A percentile compares a stretch with the other conserved stretches of the same genome.
Conservation (phyloP, 2,329 filamentous ascomycete species). For the Oidium heveae region DNA sequence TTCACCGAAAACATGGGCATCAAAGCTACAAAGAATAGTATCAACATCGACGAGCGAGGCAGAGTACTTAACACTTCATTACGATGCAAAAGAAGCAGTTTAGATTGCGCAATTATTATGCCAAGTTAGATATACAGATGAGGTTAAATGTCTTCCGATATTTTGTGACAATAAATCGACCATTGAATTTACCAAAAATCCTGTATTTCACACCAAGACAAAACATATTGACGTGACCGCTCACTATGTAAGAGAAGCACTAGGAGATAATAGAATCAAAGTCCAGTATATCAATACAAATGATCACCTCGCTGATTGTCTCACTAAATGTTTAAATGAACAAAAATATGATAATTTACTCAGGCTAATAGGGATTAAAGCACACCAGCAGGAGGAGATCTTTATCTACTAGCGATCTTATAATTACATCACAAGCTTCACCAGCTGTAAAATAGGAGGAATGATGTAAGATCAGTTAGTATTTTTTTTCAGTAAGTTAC, state of each 20-base stretch:
- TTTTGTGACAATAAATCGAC: too few relatives aligned
- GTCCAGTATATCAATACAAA: not conserved
- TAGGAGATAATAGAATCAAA: not conserved
- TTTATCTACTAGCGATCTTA: not conserved
- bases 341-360: not conserved
- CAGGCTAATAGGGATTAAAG: not conserved
- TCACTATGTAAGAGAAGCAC: not conserved
- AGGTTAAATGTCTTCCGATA: too few relatives aligned
- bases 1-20: too few relatives aligned
- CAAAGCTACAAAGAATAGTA: too few relatives aligned
- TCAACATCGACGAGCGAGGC: too few relatives aligned
- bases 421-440: not conserved
- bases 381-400: not conserved
- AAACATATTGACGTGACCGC: not conserved
- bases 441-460: not conserved
- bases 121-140: too few relatives aligned
- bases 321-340: not conserved
- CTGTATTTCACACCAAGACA: not conserved
- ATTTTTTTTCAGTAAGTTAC: too few relatives aligned
- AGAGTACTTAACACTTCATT: too few relatives aligned
- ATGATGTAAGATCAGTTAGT: not conserved
- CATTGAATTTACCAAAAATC: too few relatives aligned
- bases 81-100: too few relatives aligned
- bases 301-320: not conserved
- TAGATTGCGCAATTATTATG: too few relatives aligned